phyloP scores from a whole-genome alignment of 1,139 yeast genomes.

The Dujonia santamariae region DNA sequence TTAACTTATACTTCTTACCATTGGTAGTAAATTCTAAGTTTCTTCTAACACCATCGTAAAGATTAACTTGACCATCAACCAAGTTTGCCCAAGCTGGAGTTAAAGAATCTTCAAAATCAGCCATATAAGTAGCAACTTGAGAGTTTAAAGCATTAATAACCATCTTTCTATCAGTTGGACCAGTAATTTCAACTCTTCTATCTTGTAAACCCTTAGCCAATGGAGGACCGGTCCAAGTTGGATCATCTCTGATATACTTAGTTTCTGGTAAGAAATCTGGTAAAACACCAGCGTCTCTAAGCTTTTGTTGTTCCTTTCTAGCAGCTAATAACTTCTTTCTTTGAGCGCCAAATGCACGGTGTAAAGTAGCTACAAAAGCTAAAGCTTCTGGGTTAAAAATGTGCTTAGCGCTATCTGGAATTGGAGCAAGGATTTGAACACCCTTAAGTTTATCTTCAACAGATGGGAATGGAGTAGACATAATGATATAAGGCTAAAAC shows the following conservation, averaged over 20 bases:
- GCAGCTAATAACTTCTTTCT: slow-evolving; percentile 59
- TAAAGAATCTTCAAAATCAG: slow-evolving; percentile 92
- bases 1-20: slow-evolving; percentile 61
- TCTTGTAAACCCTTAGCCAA: slow-evolving; percentile 75
- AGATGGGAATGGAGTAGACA: slow-evolving; percentile 54
- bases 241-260: slow-evolving; percentile 63
- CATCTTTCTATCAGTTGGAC: slow-evolving; percentile 91
- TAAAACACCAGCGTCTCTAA: slow-evolving; percentile 63
- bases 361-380: slow-evolving; percentile 70
- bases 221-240: slow-evolving; percentile 77
- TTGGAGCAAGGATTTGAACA: slow-evolving; percentile 62
- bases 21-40: slow-evolving; percentile 56
- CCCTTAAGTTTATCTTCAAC: slow-evolving; percentile 54
- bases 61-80: slow-evolving; percentile 85
- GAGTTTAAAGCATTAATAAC: slow-evolving; percentile 90
- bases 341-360: slow-evolving; percentile 63
- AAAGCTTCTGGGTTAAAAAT: slow-evolving; percentile 68
- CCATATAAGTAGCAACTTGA: slow-evolving; percentile 88
- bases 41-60: slow-evolving; percentile 81
- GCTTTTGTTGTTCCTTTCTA: slow-evolving; percentile 57
- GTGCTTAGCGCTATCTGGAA: slow-evolving; percentile 58
- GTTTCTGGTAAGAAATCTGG: slow-evolving; percentile 79
- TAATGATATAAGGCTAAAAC: no score
- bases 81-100: slow-evolving; percentile 94
- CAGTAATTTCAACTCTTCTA: slow-evolving; percentile 83